Evolutionary conservation across 2,329 filamentous ascomycete species (phyloP).

Genomic region (Apiospora pterosperma): DNA sequence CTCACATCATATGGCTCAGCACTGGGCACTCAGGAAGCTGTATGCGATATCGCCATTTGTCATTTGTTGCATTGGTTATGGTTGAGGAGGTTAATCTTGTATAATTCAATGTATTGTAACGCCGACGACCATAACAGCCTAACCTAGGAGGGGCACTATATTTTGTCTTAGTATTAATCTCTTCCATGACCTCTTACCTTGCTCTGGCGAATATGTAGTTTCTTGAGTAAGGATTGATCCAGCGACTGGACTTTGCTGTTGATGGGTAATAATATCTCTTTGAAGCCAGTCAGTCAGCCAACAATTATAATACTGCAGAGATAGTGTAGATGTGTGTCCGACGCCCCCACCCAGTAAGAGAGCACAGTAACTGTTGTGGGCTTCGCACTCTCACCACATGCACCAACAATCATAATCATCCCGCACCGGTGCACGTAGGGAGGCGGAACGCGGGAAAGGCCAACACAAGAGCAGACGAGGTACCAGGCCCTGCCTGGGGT

Average conservation of each 20-base stretch:
- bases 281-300: too few species aligned
- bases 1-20: background rate
- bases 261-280: too few species aligned
- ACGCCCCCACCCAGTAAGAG: background rate
- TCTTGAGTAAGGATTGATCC: background rate
- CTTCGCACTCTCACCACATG: background rate
- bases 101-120: background rate
- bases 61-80: background rate
- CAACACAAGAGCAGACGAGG: conserved; percentile 1
- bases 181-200: background rate
- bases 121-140: background rate
- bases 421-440: background rate
- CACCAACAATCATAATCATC: background rate
- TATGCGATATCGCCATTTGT: background rate
- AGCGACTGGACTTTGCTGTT: background rate
- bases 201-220: background rate
- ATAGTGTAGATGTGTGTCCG: background rate
- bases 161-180: background rate
- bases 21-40: background rate
- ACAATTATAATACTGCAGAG: background rate
- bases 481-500: background rate
- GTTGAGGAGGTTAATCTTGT: background rate
- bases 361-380: background rate
- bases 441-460: background rate
- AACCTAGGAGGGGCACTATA: background rate